Evolutionary conservation across 1,284 basidiomycete species (phyloP), one percentile per base, ranked within the genome.

Genomic region (Naganishia albida): DNA sequence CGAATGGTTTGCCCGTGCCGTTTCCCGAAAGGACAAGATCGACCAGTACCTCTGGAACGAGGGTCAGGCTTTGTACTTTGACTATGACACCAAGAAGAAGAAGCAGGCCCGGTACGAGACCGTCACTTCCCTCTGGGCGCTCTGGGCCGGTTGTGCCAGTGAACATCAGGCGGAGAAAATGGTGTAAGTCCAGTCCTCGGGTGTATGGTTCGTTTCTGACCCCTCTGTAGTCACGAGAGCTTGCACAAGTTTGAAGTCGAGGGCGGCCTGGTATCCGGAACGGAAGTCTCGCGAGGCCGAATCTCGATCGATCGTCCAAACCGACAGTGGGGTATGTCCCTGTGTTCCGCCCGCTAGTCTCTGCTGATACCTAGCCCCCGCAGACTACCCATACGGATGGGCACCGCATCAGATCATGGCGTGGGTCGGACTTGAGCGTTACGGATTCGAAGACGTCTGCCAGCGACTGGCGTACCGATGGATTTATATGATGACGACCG

Each of bases 21-120:
- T 89, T 66, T 87, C 85, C 73, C 85, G 93, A 71, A 86, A 87
- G 80, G 82, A 86, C 64, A 86, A 88, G 75, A 94, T 98, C 75
- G 92, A 98, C 82, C 87, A 89, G 80, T 95, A 96, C 81, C 85
- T 93, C 73, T 93, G 96, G 96, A 96, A 98, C 77, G 93, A 97
- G 77, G 92, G 87, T 76, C 89, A 91, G 83, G 87, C 86, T 70
- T 82, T 98, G 74, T 99, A 94, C 84, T 96, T 92, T 76, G 95
- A 99, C 79, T 99, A 96, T 74, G 93, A 99, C 77, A 94, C 90
- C 16, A 88, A 87, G 62, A 85, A 88, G 77, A 86, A 90, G 82
- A 88, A 89, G 80, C 93, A 96, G 82, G 91, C 88, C 69, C 78
- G 93, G 71, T 99, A 98, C 75, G 96, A 99, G 82, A 91, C 88